Base-by-base conservation (phyloP, 164 flowering plant species). In the Vitis rupestris region DNA sequence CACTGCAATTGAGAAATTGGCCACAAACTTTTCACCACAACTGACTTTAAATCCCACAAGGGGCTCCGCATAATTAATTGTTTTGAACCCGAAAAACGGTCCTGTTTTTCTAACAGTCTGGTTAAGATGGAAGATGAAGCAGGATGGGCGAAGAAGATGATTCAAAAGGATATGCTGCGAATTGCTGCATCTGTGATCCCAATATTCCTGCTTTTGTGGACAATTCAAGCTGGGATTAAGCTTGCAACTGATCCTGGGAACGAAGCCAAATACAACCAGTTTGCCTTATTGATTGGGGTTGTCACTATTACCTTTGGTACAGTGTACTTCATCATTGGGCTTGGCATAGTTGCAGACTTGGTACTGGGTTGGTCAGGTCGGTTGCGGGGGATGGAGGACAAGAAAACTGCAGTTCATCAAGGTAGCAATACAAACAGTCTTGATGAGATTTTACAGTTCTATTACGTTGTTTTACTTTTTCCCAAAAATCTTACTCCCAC, bases 281-380 rank as follows among this genome's bases (percentile, higher is more conserved):
- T 57, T 60, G 64, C 60, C 49, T 50, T 74, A 31, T 15, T 16
- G 4, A 17, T 78, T 12, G 78, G 75, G 50, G 67, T 49, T 47
- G 12, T 50, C n/a, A 74, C 72, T 0, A 59, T 76, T n/a, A 52
- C 63, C 9, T 58, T 74, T 14, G 72, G 73, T 49, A 11, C 69
- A 23, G 2, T 64, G n/a, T 64, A 63, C 62, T 29, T 70, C 27
- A 63, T 74, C 23, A 27, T 75, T 12, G 81, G 75, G 56, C 10
- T 72, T 10, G 70, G 75, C 48, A 66, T 80, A 52, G 50, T 80
- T 16, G 77, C 71, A 13, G 75, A 70, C 68, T 54, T 77, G 51
- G 68, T 70, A 7, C 59, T 80, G 5, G 75, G 67, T 9, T 19
- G 69, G 48, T 61, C 69, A 27, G 65, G 58, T 2, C 69, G 62